Evolutionary conservation across 192 early-diverging fungal genomes (phyloP), one percentile per base, ranked within the genome.

Genomic region (Phycomyces blakesleeanus): DNA sequence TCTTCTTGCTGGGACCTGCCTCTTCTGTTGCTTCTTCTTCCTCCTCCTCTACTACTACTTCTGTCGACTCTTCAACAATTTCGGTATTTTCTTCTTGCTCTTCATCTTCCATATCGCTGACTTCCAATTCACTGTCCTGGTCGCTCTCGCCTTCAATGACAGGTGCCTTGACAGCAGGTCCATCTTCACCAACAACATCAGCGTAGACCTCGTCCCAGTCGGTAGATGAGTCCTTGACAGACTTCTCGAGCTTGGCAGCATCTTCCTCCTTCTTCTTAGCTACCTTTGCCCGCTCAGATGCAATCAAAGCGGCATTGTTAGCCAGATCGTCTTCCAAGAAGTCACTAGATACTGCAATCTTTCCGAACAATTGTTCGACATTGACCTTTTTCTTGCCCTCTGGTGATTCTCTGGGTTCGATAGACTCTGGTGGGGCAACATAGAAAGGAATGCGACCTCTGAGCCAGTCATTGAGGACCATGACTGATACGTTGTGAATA

Each of bases 391-490:
- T 49, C 11, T 54, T 55, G 44, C 57, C 61, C 14, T 61, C 54
- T 0, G 27, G 8, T 18, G 62, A 25, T 16, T 62, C 51, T 51
- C 70, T 67, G 3, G 59, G 47, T 7, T 38, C 73, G 18, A 58
- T 55, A 42, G 64, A 58, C 52, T 82, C 78, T 25, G 93, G 90
- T 40, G 97, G 97, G 20, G 86, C 76, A 2, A 87, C 84, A 74
- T 91, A 99, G 81, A 89, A 97, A 24, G 97, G 97, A 70, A 99
- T 92, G 69, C 93, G 93, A 20, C 97, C 97, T 49, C 97, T 88
- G 47, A 97, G 74, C 95, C 95, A 99, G 78, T 99, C 97, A 78
- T 96, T 99, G 66, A 99, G 80, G 10, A 99, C 85, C 94, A 97
- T 99, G 73, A 94, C 94, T 37, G 97, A 87, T 14, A 96, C 92